phyloP scores from a whole-genome alignment of 2,329 filamentous ascomycete genomes.

The Colletotrichum sansevieriae region DNA sequence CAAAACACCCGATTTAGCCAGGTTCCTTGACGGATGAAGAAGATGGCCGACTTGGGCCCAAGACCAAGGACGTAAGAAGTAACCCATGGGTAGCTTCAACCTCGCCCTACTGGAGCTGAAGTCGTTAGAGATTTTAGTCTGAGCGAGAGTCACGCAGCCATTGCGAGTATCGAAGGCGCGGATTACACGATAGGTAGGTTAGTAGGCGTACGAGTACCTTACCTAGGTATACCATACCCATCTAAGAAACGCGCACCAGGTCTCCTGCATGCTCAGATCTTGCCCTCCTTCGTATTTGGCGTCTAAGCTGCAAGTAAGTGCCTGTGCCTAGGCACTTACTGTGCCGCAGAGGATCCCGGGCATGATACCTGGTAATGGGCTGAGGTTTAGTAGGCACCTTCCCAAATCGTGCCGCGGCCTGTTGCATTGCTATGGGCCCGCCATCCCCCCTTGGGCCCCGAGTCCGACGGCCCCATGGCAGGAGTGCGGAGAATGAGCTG shows the following conservation, averaged over 20 bases:
- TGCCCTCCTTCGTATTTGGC: conserved; percentile 10
- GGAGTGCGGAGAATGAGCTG: conserved; percentile 14
- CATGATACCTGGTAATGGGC: conserved; percentile 5
- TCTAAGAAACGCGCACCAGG: conserved; percentile 11
- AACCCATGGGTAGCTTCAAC: no score
- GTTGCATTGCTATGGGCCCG: conserved; percentile 19
- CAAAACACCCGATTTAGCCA: neutral
- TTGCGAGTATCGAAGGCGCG: no score
- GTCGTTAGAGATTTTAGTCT: no score
- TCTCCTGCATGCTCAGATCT: conserved; percentile 27
- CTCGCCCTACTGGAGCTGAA: no score
- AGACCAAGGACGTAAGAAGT: neutral
- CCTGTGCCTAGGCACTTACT: neutral
- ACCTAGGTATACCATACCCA: neutral
- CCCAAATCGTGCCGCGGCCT: conserved; percentile 18
- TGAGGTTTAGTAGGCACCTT: conserved; percentile 21
- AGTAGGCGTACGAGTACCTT: no score
- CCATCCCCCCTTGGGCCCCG: neutral
- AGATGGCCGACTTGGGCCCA: neutral
- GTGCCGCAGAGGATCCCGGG: conserved; percentile 10
- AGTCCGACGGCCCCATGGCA: conserved; percentile 23
- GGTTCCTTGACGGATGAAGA: neutral
- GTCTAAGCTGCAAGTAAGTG: neutral
- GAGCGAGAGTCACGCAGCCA: no score
- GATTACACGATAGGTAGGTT: no score